Evolutionary conservation across 768 basidiomycete species (phyloP).

Genomic region (Russula abietina): DNA sequence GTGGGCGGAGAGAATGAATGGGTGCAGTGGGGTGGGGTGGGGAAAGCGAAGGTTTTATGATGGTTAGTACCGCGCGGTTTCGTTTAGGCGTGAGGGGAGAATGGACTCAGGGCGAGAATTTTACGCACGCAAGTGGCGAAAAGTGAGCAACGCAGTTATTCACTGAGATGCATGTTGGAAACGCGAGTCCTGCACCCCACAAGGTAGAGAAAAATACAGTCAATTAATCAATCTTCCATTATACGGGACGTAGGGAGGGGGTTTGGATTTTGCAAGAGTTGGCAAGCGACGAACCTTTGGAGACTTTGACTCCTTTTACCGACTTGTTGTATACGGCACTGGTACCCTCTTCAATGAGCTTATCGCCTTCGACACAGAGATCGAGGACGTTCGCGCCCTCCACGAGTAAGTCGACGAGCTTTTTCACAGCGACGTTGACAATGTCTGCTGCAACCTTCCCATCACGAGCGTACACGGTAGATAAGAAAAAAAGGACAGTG

Average conservation of each 20-base stretch:
- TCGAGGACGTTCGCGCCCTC: constrained; percentile 87
- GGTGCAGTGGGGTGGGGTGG: not conserved
- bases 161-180: constrained; percentile 90
- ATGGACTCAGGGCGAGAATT: not conserved
- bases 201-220: not conserved
- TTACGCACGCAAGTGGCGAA: constrained; percentile 84
- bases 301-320: constrained; percentile 80
- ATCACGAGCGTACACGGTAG: not conserved
- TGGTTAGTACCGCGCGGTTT: constrained; percentile 5
- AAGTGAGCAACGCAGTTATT: constrained; percentile 96
- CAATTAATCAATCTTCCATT: not conserved
- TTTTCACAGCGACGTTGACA: constrained; percentile 76
- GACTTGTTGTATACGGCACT: constrained; percentile 84
- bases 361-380: constrained; percentile 90
- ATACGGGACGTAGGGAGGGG: not conserved
- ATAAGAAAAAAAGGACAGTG: constrained; percentile 7
- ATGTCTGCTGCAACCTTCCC: constrained; percentile 85
- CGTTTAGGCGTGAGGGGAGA: no score
- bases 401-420: constrained; percentile 66
- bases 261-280: not conserved
- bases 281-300: constrained; percentile 58
- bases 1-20: no score
- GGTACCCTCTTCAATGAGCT: constrained; percentile 82
- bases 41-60: not conserved
- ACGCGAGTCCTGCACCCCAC: constrained; percentile 64